phyloP scores from a whole-genome alignment of 345 rosid genomes.

The Leavenworthia alabamica region DNA sequence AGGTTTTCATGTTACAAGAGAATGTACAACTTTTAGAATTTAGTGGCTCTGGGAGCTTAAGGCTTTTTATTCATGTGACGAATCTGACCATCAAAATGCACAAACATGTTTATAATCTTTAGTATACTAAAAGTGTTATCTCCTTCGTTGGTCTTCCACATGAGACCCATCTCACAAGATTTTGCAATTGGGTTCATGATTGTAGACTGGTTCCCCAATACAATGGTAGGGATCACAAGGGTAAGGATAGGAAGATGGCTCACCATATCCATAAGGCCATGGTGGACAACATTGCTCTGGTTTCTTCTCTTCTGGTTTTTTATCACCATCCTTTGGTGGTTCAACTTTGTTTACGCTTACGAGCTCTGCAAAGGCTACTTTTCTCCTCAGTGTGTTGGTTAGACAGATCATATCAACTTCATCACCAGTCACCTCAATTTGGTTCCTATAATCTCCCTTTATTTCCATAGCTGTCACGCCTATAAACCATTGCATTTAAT shows the following conservation, averaged over 20 bases:
- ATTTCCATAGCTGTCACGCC: conserved; percentile 29
- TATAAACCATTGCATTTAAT: background rate
- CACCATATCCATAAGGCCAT: conserved; percentile 25
- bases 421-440: conserved; percentile 28
- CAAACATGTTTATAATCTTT: background rate
- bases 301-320: conserved; percentile 8
- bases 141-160: conserved; percentile 3
- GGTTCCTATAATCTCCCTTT: conserved; percentile 32
- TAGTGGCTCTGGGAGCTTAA: no score
- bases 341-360: conserved; percentile 32
- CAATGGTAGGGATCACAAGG: conserved; percentile 23
- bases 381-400: conserved; percentile 20
- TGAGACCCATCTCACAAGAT: conserved; percentile 13
- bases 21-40: no score
- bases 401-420: conserved; percentile 29
- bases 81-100: conserved; percentile 11
- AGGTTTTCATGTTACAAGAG: conserved; percentile 17
- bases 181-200: conserved; percentile 24
- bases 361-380: conserved; percentile 27
- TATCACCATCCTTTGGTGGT: conserved; percentile 28
- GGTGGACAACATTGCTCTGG: conserved; percentile 4
- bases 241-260: conserved; percentile 24
- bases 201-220: conserved; percentile 27
- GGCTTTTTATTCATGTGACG: conserved; percentile 12
- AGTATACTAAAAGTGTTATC: background rate